Percentiles rank a stretch among this genome's conserved stretches.
Evolutionary conservation across 2,329 filamentous ascomycete species (phyloP).

Genomic region (Tolypocladium tundrense): DNA sequence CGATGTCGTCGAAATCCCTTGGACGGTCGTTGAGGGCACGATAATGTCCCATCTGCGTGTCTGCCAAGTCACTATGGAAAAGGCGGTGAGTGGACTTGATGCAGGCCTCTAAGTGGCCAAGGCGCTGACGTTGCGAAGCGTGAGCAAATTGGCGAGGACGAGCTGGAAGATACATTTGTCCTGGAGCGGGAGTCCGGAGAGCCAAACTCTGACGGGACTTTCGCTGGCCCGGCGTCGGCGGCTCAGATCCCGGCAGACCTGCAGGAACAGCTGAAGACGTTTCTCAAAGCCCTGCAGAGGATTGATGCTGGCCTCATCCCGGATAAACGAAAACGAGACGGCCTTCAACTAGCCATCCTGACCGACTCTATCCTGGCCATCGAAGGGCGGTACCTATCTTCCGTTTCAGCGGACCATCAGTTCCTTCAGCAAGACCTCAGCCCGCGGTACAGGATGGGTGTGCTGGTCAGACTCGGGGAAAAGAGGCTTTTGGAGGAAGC

Average conservation of each 20-base stretch:
- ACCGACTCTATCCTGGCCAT: conserved; percentile 25
- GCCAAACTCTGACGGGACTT: conserved; percentile 36
- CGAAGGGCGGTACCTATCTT: conserved; percentile 31
- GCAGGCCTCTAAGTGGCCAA: conserved; percentile 3
- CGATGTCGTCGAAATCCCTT: conserved; percentile 72
- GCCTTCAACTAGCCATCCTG: conserved; percentile 31
- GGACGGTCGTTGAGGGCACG: conserved; percentile 43
- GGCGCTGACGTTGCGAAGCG: conserved; percentile 21
- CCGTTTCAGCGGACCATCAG: conserved; percentile 26
- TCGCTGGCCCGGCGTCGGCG: conserved; percentile 26
- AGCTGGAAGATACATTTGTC: conserved; percentile 67
- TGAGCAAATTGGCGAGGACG: conserved; percentile 46
- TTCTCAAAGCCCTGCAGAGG: conserved; percentile 40
- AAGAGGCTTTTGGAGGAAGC: conserved; percentile 54
- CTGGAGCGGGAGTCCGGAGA: conserved; percentile 47
- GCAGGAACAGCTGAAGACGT: conserved; percentile 37
- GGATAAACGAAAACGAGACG: conserved; percentile 40
- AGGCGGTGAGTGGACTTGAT: conserved; percentile 25
- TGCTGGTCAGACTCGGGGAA: conserved; percentile 60
- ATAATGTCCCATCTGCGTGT: conserved; percentile 27
- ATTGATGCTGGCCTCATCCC: conserved; percentile 28
- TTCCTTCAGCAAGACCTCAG: conserved; percentile 22
- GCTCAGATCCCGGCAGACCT: conserved; percentile 38
- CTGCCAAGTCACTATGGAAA: conserved; percentile 26
- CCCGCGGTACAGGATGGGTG: conserved; percentile 46